Evolutionary conservation across 2,329 filamentous ascomycete genomes (phyloP).

Genomic region (Herpomyces periplanetae): DNA sequence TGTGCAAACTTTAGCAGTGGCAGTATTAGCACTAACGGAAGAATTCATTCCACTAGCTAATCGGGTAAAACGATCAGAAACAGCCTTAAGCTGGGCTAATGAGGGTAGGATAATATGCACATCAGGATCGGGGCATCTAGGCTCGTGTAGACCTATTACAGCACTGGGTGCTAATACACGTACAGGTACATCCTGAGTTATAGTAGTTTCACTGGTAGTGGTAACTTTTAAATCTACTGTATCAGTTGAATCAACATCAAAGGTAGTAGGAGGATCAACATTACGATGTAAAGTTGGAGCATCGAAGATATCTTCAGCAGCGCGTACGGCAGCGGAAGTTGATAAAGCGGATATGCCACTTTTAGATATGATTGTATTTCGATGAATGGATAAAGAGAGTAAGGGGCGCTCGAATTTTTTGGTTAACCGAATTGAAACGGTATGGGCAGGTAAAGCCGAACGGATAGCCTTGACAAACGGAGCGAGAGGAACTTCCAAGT

Average conservation of each 20-base stretch:
- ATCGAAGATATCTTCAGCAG: slow-evolving; percentile 8
- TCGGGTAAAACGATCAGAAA: slow-evolving; percentile 78
- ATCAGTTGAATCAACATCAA: neutral
- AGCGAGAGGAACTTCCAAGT: slow-evolving; percentile 67
- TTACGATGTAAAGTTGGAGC: slow-evolving; percentile 5
- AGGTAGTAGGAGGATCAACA: slow-evolving; percentile 6
- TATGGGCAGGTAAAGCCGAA: slow-evolving; percentile 41
- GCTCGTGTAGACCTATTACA: slow-evolving; percentile 79
- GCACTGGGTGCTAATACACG: slow-evolving; percentile 43
- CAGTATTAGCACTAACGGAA: slow-evolving; percentile 6
- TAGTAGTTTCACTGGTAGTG: slow-evolving; percentile 47
- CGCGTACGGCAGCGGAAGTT: slow-evolving; percentile 7
- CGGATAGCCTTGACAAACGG: slow-evolving; percentile 64
- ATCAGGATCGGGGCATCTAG: slow-evolving; percentile 54
- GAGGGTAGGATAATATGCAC: slow-evolving; percentile 71
- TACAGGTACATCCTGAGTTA: slow-evolving; percentile 86
- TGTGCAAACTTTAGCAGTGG: slow-evolving; percentile 2
- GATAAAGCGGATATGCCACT: slow-evolving; percentile 10
- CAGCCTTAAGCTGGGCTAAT: slow-evolving; percentile 53
- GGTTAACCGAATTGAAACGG: slow-evolving; percentile 51
- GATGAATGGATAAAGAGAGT: slow-evolving; percentile 58
- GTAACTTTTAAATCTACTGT: neutral
- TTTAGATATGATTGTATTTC: slow-evolving; percentile 12
- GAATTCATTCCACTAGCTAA: slow-evolving; percentile 17
- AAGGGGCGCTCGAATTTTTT: slow-evolving; percentile 65